Evolutionary conservation across 2,329 filamentous ascomycete genomes (phyloP).

Genomic region (Exophiala sp.): DNA sequence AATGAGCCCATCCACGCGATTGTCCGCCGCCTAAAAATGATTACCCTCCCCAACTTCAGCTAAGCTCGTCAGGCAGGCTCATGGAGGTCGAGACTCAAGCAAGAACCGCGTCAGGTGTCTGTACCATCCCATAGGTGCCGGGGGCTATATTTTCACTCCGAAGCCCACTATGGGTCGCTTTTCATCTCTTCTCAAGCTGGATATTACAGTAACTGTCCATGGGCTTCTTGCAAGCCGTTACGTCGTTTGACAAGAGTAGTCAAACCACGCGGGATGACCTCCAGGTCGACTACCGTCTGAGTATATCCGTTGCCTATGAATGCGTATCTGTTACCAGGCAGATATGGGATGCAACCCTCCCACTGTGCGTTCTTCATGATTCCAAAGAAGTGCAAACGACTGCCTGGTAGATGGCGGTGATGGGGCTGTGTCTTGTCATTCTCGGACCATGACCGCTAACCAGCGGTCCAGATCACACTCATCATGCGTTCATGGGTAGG

Average conservation of each 20-base stretch:
- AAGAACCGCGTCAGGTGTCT: too few relatives aligned
- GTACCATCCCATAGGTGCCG: too few relatives aligned
- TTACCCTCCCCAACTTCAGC: too few relatives aligned
- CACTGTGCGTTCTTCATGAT: slow-evolving; percentile 34
- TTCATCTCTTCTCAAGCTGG: too few relatives aligned
- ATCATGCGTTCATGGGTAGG: slow-evolving; percentile 40
- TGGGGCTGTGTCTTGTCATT: slow-evolving; percentile 22
- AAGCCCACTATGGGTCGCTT: too few relatives aligned
- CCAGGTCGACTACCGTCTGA: slow-evolving; percentile 19
- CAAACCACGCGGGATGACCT: slow-evolving; percentile 22
- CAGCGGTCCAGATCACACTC: slow-evolving; percentile 26
- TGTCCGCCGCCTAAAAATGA: too few relatives aligned
- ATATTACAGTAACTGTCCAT: too few relatives aligned
- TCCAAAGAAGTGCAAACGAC: slow-evolving; percentile 35
- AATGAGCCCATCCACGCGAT: too few relatives aligned
- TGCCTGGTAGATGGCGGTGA: slow-evolving; percentile 26
- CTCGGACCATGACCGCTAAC: slow-evolving; percentile 23
- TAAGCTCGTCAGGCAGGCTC: too few relatives aligned
- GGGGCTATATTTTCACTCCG: too few relatives aligned
- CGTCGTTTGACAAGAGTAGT: slow-evolving; percentile 17
- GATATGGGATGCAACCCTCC: slow-evolving; percentile 39
- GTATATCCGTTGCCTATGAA: slow-evolving; percentile 45
- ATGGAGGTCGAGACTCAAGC: too few relatives aligned
- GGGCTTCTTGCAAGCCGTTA: too few relatives aligned
- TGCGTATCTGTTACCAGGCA: slow-evolving; percentile 35